Conservation (phyloP, 345 rosid genomes). For the Eucalyptus lansdowneana region DNA sequence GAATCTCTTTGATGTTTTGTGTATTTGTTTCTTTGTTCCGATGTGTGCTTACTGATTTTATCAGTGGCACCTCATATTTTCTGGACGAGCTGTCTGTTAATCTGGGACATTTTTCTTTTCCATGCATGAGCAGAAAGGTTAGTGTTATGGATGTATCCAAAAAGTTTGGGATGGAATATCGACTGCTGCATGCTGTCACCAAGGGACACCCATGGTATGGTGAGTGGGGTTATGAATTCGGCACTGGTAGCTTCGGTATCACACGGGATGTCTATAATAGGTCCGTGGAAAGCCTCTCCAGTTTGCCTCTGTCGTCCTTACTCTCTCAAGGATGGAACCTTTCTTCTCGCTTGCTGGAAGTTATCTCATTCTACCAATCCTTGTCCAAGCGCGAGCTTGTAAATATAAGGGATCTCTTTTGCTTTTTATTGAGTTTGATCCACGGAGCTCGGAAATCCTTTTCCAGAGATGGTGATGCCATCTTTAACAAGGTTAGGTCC, state of each 20-base stretch:
- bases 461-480: slow-evolving; percentile 7
- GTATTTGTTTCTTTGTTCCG: neutral
- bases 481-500: slow-evolving; percentile 2
- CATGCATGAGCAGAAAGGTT: slow-evolving; percentile 16
- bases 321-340: slow-evolving; percentile 16
- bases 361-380: slow-evolving; percentile 35
- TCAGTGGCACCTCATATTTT: neutral
- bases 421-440: slow-evolving; percentile 30
- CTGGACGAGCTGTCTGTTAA: neutral
- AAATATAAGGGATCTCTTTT: slow-evolving; percentile 38
- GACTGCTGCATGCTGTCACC: slow-evolving; percentile 48
- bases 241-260: slow-evolving; percentile 55
- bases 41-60: neutral
- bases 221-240: slow-evolving; percentile 65
- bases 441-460: slow-evolving; percentile 21
- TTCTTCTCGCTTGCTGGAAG: slow-evolving; percentile 16
- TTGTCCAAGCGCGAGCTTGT: slow-evolving; percentile 36
- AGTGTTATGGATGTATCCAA: slow-evolving; percentile 72
- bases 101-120: neutral
- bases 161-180: slow-evolving; percentile 49
- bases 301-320: slow-evolving; percentile 21
- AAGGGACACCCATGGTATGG: slow-evolving; percentile 63
- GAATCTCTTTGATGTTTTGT: neutral
- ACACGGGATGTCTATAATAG: slow-evolving; percentile 31
- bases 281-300: slow-evolving; percentile 36